Conservation (phyloP, 2,329 filamentous ascomycete species). For the Colletotrichum cordylinicola region DNA sequence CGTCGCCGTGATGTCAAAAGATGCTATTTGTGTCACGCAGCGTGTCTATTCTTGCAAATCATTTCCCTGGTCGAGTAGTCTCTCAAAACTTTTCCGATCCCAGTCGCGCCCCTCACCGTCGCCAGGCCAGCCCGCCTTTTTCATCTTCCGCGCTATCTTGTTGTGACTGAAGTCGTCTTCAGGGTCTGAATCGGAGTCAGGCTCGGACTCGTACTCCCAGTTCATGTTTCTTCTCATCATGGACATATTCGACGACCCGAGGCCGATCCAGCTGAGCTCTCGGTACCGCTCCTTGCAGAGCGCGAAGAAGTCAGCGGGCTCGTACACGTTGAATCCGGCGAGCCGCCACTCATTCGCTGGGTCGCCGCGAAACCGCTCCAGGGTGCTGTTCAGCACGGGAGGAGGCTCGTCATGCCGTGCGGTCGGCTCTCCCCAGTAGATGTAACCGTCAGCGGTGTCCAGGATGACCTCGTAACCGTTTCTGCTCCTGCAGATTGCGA, state of each 20-base stretch:
- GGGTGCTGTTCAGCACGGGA: too few relatives aligned
- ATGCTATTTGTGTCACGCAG: too few relatives aligned
- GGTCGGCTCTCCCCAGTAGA: too few relatives aligned
- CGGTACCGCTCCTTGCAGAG: slow-evolving; percentile 16
- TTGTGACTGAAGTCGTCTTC: slow-evolving; percentile 7
- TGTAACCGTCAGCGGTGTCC: too few relatives aligned
- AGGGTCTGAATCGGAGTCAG: background rate
- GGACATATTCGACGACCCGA: background rate
- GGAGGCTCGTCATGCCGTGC: too few relatives aligned
- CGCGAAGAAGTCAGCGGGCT: slow-evolving; percentile 15
- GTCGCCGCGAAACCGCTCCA: too few relatives aligned
- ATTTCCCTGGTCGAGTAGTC: background rate
- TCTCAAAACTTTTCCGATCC: slow-evolving; percentile 13
- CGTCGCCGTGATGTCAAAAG: too few relatives aligned
- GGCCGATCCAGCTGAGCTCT: slow-evolving; percentile 14
- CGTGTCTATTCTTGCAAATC: too few relatives aligned
- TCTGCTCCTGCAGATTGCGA: too few relatives aligned
- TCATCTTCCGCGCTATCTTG: slow-evolving; percentile 11
- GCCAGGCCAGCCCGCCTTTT: slow-evolving; percentile 19
- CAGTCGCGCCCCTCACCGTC: slow-evolving; percentile 6
- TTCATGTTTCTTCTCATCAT: background rate
- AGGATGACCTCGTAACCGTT: too few relatives aligned
- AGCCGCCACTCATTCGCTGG: background rate
- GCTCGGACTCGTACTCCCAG: slow-evolving; percentile 1
- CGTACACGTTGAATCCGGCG: slow-evolving; percentile 9